Evolutionary conservation across 305 asterid species (phyloP).

Genomic region (Stenogyne calaminthoides): DNA sequence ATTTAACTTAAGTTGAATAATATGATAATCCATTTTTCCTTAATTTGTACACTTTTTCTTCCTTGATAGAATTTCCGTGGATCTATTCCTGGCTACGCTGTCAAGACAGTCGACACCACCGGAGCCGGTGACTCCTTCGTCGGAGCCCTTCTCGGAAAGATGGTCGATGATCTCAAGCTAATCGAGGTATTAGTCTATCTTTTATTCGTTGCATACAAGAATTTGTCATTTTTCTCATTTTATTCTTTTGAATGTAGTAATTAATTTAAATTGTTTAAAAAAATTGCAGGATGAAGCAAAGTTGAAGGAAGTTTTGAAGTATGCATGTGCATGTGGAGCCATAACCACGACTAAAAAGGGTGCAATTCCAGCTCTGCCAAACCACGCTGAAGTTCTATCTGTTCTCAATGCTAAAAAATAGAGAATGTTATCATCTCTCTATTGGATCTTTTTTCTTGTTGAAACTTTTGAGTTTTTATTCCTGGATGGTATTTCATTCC

Average conservation of each 20-base stretch:
- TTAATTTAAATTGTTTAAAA: neutral
- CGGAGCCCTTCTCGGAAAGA: constrained; percentile 78
- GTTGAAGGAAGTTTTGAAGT: constrained; percentile 66
- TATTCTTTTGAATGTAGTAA: neutral
- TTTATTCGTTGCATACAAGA: neutral
- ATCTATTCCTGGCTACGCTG: constrained; percentile 54
- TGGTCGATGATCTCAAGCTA: constrained; percentile 69
- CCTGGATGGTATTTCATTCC: neutral
- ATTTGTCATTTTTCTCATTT: neutral
- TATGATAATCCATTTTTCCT: neutral
- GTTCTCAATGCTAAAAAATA: constrained; percentile 37
- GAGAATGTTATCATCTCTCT: neutral
- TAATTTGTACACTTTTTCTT: neutral
- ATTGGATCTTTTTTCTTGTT: neutral
- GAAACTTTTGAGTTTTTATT: neutral
- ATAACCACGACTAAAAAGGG: constrained; percentile 88
- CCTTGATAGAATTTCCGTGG: constrained; percentile 57
- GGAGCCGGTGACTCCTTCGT: constrained; percentile 97
- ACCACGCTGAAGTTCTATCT: constrained; percentile 47
- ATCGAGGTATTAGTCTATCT: constrained; percentile 43
- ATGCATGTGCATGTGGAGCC: constrained; percentile 89
- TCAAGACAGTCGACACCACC: constrained; percentile 87
- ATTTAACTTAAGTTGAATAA: too few species aligned
- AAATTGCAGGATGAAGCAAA: constrained; percentile 55
- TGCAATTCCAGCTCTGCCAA: constrained; percentile 88